Evolutionary conservation across 2,329 filamentous ascomycete genomes (phyloP).

Genomic region (Alternaria triticina): DNA sequence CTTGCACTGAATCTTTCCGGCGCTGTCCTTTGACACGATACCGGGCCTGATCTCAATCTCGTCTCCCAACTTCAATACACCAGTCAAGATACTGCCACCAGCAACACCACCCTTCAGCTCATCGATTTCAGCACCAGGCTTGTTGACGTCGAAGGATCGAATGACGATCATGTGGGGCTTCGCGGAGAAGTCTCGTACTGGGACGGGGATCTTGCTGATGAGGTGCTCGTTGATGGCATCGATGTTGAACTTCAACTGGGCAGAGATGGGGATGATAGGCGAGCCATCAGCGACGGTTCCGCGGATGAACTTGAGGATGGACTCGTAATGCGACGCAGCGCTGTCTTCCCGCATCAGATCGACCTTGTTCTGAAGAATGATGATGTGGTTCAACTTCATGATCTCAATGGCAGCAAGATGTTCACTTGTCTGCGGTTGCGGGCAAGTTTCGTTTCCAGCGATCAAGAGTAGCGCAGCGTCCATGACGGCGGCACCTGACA

Average conservation of each 20-base stretch:
- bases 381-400: conserved; percentile 99
- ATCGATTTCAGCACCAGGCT: conserved; percentile 97
- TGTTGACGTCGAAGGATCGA: conserved; percentile 99
- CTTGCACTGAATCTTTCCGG: conserved; percentile 92
- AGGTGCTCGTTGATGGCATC: conserved; percentile 97
- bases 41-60: conserved; percentile 99
- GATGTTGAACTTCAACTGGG: conserved; percentile 99
- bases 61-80: conserved; percentile 94
- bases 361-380: conserved; percentile 99
- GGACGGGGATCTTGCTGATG: conserved; percentile 92
- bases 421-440: conserved; percentile 97
- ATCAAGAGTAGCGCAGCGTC: conserved; percentile 95
- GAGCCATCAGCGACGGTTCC: conserved; percentile 95
- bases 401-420: conserved; percentile 99
- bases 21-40: conserved; percentile 94
- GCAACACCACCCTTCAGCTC: conserved; percentile 98
- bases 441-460: conserved; percentile 97
- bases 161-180: conserved; percentile 99
- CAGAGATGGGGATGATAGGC: conserved; percentile 95
- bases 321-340: conserved; percentile 92
- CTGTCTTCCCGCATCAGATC: conserved; percentile 97
- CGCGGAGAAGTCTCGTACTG: conserved; percentile 85
- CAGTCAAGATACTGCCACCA: conserved; percentile 94
- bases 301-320: conserved; percentile 97
- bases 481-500: conserved; percentile 99